phyloP scores from a whole-genome alignment of 352 stramenopile species.

The Globisporangium canariense region DNA sequence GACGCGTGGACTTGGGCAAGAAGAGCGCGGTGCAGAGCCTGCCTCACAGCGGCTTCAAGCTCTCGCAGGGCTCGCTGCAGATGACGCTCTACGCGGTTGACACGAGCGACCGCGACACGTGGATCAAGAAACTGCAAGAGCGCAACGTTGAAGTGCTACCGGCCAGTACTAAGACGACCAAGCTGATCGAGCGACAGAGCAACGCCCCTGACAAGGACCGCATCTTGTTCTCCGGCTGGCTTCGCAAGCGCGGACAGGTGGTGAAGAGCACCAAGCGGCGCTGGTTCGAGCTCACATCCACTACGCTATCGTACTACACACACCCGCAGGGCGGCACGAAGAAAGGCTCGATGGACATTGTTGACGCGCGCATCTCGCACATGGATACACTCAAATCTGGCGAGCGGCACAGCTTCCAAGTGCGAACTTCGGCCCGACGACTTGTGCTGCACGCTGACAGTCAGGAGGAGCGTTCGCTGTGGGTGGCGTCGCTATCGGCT shows the following conservation, averaged over 20 bases:
- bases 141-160: slow-evolving; percentile 62
- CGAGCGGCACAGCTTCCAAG: slow-evolving; percentile 78
- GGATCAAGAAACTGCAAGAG: slow-evolving; percentile 80
- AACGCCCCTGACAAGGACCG: slow-evolving; percentile 45
- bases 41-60: slow-evolving; percentile 72
- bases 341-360: slow-evolving; percentile 71
- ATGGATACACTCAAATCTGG: slow-evolving; percentile 82
- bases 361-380: slow-evolving; percentile 44
- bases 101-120: slow-evolving; percentile 73
- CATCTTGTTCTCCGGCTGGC: slow-evolving; percentile 75
- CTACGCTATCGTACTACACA: slow-evolving; percentile 72
- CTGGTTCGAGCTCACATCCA: slow-evolving; percentile 78
- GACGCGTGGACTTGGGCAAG: slow-evolving; percentile 65
- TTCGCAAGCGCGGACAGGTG: slow-evolving; percentile 81
- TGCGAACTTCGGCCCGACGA: slow-evolving; percentile 52
- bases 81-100: slow-evolving; percentile 82
- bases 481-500: slow-evolving; percentile 66
- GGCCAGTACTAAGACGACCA: slow-evolving; percentile 46
- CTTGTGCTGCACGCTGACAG: slow-evolving; percentile 81
- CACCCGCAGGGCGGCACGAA: slow-evolving; percentile 69
- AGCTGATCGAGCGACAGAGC: slow-evolving; percentile 55
- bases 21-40: slow-evolving; percentile 64
- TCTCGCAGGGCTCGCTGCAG: slow-evolving; percentile 66
- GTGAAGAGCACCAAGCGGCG: slow-evolving; percentile 85
- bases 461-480: slow-evolving; percentile 80